Evolutionary conservation across 768 basidiomycete genomes (phyloP).

Genomic region (Suillus alpinus): DNA sequence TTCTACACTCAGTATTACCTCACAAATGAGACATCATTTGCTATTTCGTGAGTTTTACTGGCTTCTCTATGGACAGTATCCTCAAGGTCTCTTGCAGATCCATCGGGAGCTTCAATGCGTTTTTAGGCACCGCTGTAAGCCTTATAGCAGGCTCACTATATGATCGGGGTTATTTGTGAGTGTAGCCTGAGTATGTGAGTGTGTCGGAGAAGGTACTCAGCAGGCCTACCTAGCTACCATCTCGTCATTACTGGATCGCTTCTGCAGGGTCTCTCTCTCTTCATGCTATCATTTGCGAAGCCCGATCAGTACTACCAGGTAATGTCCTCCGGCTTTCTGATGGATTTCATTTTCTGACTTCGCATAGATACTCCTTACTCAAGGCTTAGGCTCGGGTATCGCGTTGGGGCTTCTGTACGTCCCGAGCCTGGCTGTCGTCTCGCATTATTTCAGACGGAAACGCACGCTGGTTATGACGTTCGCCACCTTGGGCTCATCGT

Average conservation of each 20-base stretch:
- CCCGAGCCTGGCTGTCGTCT: conserved; percentile 41
- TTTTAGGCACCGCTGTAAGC: conserved; percentile 36
- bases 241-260: conserved; percentile 45
- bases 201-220: not conserved
- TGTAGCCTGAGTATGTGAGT: not conserved
- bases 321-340: conserved; percentile 5
- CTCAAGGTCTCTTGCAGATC: conserved; percentile 21
- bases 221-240: conserved; percentile 32
- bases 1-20: conserved; percentile 38
- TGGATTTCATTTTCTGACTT: not conserved
- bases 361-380: conserved; percentile 43
- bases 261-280: conserved; percentile 38
- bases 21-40: conserved; percentile 28
- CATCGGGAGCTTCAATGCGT: conserved; percentile 48
- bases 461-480: conserved; percentile 45
- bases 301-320: conserved; percentile 45
- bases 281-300: conserved; percentile 44
- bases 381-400: conserved; percentile 47
- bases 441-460: conserved; percentile 42
- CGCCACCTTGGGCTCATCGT: conserved; percentile 35
- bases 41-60: conserved; percentile 31
- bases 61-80: not conserved
- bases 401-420: conserved; percentile 45
- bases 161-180: conserved; percentile 51
- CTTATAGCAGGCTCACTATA: conserved; percentile 43